phyloP scores from a whole-genome alignment of 2,329 filamentous ascomycete species.

The Xylaria arbuscula region DNA sequence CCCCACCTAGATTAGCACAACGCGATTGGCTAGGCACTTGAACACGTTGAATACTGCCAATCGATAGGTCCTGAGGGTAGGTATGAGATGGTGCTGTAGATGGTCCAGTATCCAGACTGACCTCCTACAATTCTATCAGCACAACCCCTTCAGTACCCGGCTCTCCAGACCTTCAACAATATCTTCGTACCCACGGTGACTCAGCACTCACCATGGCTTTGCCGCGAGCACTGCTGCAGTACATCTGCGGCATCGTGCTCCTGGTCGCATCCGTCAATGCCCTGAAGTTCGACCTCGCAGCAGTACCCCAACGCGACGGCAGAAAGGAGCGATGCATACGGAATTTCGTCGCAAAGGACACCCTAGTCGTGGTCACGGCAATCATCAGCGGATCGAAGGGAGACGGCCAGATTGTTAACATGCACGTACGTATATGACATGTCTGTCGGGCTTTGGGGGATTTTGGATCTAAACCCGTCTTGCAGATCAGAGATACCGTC shows the following conservation, averaged over 20 bases:
- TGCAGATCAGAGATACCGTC: constrained; percentile 90
- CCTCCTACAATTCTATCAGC: neutral
- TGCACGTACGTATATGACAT: constrained; percentile 75
- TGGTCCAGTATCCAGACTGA: neutral
- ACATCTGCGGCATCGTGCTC: constrained; percentile 68
- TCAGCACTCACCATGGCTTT: constrained; percentile 57
- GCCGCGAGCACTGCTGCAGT: constrained; percentile 65
- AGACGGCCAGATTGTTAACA: constrained; percentile 93
- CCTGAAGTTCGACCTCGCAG: constrained; percentile 92
- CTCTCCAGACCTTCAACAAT: constrained; percentile 7
- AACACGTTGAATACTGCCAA: constrained; percentile 30
- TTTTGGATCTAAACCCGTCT: constrained; percentile 12
- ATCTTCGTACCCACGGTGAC: constrained; percentile 1
- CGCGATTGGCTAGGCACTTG: constrained; percentile 32
- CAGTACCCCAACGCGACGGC: constrained; percentile 68
- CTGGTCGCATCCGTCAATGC: constrained; percentile 69
- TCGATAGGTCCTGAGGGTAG: constrained; percentile 7
- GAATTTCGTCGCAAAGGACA: constrained; percentile 94
- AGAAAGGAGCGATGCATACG: constrained; percentile 87
- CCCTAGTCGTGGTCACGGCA: constrained; percentile 93
- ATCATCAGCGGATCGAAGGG: constrained; percentile 86
- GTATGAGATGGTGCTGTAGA: constrained; percentile 3
- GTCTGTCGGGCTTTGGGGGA: neutral
- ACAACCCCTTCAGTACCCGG: neutral
- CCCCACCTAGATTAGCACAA: constrained; percentile 4